Evolutionary conservation across 2,329 filamentous ascomycete genomes (phyloP).

Genomic region (Cladosporium halotolerans): DNA sequence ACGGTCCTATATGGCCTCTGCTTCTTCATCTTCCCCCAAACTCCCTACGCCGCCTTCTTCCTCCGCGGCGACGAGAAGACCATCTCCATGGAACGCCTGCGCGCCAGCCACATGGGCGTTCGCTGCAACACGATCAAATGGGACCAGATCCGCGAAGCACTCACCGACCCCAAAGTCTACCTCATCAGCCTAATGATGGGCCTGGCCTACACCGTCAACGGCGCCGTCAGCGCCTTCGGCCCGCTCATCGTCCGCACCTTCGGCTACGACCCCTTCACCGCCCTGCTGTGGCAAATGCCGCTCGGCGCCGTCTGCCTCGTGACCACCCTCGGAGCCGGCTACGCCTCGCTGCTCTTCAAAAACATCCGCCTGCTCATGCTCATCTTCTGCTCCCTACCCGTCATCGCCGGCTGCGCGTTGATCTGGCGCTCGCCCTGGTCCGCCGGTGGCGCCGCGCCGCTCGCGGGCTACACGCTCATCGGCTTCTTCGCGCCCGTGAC

Average conservation of each 20-base stretch:
- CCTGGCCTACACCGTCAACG: conserved; percentile 59
- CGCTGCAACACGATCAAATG: conserved; percentile 52
- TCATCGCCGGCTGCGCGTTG: conserved; percentile 66
- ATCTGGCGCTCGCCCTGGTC: conserved; percentile 66
- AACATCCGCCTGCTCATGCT: conserved; percentile 63
- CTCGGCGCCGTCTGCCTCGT: conserved; percentile 56
- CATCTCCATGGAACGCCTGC: conserved; percentile 48
- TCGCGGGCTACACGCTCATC: conserved; percentile 65
- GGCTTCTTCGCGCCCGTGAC: conserved; percentile 69
- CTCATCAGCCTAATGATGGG: conserved; percentile 11
- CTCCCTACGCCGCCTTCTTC: conserved; percentile 47
- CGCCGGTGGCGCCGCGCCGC: conserved; percentile 58
- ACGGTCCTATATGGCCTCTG: conserved; percentile 54
- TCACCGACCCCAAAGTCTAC: conserved; percentile 46
- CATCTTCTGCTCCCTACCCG: conserved; percentile 61
- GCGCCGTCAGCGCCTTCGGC: conserved; percentile 64
- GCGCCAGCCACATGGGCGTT: conserved; percentile 52
- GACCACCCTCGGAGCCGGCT: conserved; percentile 19
- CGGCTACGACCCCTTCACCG: conserved; percentile 56
- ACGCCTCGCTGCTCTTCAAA: conserved; percentile 57
- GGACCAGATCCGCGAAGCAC: conserved; percentile 49
- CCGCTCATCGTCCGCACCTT: conserved; percentile 68
- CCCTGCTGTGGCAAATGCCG: conserved; percentile 70
- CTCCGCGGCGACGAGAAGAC: conserved; percentile 45
- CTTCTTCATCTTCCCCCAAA: conserved; percentile 52